Conservation (phyloP, 106 monocot species). For the Amphibolis antarctica region DNA sequence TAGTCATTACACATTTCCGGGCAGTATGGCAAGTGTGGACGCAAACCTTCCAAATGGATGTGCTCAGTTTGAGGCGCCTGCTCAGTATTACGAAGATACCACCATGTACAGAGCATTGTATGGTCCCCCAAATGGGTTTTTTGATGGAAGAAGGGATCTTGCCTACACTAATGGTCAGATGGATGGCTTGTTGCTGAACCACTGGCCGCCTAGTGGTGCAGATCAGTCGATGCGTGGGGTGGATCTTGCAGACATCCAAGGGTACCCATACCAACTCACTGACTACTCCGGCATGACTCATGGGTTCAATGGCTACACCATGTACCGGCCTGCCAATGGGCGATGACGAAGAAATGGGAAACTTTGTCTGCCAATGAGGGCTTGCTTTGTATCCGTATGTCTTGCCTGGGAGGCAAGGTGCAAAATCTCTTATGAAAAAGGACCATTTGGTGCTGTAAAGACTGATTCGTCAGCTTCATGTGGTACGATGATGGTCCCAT, state of each 20-base stretch:
- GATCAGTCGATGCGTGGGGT: constrained; percentile 23
- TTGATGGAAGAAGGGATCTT: constrained; percentile 10
- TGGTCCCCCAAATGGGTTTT: constrained; percentile 11
- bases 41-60: constrained; percentile 7
- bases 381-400: no score
- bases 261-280: constrained; percentile 23
- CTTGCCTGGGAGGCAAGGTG: no score
- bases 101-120: constrained; percentile 14
- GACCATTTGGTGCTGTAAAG: constrained; percentile 1
- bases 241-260: constrained; percentile 24
- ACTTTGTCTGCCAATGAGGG: no score
- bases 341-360: no score
- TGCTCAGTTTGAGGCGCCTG: constrained; percentile 13
- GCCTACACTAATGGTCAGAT: constrained; percentile 28
- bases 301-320: constrained; percentile 31
- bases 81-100: constrained; percentile 22
- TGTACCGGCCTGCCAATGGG: constrained; percentile 45
- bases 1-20: constrained; percentile 40
- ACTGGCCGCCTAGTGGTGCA: constrained; percentile 33
- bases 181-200: constrained; percentile 35
- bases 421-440: background rate
- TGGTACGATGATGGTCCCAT: background rate
- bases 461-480: background rate
- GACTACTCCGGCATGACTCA: constrained; percentile 30
- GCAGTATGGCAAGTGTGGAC: constrained; percentile 5